Evolutionary conservation across 1,284 basidiomycete species (phyloP), one percentile per base, ranked within the genome.

Genomic region (Apiotrichum gamsii): DNA sequence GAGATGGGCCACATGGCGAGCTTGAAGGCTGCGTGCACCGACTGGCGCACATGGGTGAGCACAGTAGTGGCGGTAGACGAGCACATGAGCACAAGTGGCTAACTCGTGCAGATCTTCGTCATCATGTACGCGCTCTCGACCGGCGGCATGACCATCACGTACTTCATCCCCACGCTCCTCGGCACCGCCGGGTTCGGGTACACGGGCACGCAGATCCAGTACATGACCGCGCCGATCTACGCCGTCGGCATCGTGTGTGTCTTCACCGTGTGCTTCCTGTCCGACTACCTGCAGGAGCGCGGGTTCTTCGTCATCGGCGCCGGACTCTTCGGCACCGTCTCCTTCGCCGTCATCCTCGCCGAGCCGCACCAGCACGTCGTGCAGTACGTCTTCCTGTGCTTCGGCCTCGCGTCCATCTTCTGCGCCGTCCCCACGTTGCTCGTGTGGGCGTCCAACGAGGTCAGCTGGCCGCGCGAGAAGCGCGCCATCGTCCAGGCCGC

Each of bases 381-480:
- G 10, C 59, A 72, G 45, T 74, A 74, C 54, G 65, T 62, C 19
- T 66, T 73, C 51, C 62, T 74, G 8, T 73, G 71, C 46, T 69
- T 74, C 37, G 70, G 58, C 14, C 69, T 67, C 21, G 71, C 60
- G 3, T 61, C 60, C 16, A 65, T 74, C 36, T 74, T 66, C 39
- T 61, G 66, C 9, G 58, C 64, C 14, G 67, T 66, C 23, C 71
- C 70, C 5, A 56, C 71, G 36, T 57, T 62, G 6, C 62, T 72
- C 23, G 25, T 28, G 8, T 28, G 25, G 25, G 11, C 25, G 11
- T 28, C 25, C 25, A 28, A 28, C 25, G 25, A 6, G 6, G 25
- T 28, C 8, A 6, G 8, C 25, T 28, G 25, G 25, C 25, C 25
- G 8, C 8, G 8, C 25, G 25, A 28, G 25, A 28, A 28, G 25